Percentiles rank a stretch among this genome's conserved stretches.
Evolutionary conservation across 2,329 filamentous ascomycete species (phyloP).

Genomic region (Graphilbum sp.): DNA sequence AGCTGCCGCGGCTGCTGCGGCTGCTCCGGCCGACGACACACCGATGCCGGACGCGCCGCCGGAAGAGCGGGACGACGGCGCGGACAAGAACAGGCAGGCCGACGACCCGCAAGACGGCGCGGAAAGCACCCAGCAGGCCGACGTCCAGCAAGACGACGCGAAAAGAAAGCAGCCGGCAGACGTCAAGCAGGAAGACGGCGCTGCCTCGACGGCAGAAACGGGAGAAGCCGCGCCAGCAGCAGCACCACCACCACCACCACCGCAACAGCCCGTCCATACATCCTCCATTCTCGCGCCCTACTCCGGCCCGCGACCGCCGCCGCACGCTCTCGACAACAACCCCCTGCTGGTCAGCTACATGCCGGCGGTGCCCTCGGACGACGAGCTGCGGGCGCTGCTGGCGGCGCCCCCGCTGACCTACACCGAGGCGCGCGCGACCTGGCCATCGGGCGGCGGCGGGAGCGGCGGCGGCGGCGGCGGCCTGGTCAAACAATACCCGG

Average conservation of each 20-base stretch:
- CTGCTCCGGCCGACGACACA: conserved; percentile 14
- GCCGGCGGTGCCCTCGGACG: conserved; percentile 39
- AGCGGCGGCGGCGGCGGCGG: not conserved
- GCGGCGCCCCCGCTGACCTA: conserved; percentile 50
- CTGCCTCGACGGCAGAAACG: not conserved
- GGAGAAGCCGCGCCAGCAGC: not conserved
- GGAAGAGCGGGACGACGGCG: not conserved
- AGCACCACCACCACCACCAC: conserved; percentile 2
- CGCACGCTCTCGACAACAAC: conserved; percentile 35
- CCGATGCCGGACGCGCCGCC: conserved; percentile 23
- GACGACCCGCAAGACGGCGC: not conserved
- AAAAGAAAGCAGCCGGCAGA: not conserved
- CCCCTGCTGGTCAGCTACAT: conserved; percentile 41
- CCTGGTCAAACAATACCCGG: conserved; percentile 36
- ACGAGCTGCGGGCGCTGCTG: conserved; percentile 48
- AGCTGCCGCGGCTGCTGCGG: not conserved
- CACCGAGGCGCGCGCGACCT: conserved; percentile 28
- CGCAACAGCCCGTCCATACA: conserved; percentile 5
- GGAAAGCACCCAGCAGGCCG: not conserved
- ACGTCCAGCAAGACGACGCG: not conserved
- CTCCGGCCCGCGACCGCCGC: conserved; percentile 14
- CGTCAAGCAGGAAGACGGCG: not conserved
- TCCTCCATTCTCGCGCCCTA: conserved; percentile 20
- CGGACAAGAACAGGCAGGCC: not conserved
- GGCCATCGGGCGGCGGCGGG: not conserved